phyloP scores from a whole-genome alignment of 2,329 filamentous ascomycete genomes.

The Epichloe festucae region DNA sequence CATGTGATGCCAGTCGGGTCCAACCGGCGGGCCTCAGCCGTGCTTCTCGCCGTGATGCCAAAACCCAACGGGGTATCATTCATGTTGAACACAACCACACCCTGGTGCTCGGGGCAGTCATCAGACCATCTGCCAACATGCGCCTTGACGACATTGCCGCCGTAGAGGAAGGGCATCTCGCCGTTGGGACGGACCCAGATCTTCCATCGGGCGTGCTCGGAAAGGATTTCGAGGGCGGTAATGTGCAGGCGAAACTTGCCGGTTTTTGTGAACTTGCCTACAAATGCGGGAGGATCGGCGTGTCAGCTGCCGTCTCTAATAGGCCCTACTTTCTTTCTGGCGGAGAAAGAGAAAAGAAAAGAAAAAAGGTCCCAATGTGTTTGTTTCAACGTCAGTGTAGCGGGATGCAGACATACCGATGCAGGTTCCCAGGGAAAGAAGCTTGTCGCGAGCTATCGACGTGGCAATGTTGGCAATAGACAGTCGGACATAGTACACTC shows the following conservation, averaged over 20 bases:
- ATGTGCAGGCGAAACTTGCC: constrained; percentile 93
- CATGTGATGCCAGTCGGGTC: constrained; percentile 84
- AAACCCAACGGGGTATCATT: constrained; percentile 90
- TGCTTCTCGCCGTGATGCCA: constrained; percentile 79
- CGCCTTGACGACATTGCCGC: constrained; percentile 66
- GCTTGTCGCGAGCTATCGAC: constrained; percentile 65
- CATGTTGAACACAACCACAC: constrained; percentile 83
- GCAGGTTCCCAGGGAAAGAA: constrained; percentile 81
- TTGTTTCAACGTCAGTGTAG: too few species aligned
- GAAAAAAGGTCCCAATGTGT: too few species aligned
- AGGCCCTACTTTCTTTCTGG: constrained; percentile 8
- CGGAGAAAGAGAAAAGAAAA: too few species aligned
- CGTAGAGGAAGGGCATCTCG: constrained; percentile 95
- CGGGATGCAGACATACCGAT: constrained; percentile 34
- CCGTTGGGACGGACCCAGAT: constrained; percentile 95
- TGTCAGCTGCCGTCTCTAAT: not conserved
- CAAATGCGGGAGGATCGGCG: not conserved
- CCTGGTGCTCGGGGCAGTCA: constrained; percentile 86
- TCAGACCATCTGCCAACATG: constrained; percentile 72
- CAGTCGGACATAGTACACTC: constrained; percentile 86
- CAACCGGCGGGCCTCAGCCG: constrained; percentile 66
- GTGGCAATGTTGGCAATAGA: constrained; percentile 86
- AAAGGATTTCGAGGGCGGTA: constrained; percentile 75
- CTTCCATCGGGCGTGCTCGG: constrained; percentile 88
- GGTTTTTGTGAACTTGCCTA: constrained; percentile 90